Conservation (phyloP, 805 yeast species). For the Candida chilensis region DNA sequence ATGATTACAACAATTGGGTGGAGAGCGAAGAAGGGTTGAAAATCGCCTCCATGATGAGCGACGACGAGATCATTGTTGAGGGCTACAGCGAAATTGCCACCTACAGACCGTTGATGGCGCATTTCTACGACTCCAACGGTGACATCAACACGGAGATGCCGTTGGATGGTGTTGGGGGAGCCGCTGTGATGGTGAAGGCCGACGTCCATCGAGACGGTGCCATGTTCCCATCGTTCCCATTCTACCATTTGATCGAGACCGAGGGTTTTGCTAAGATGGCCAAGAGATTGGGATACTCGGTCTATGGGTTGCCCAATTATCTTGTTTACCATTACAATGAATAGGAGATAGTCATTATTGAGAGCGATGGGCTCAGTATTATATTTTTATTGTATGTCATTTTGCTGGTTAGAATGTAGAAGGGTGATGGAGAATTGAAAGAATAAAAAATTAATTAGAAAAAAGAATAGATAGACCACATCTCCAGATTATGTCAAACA, state of each 20-base stretch:
- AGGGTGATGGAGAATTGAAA: background rate
- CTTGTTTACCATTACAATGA: slow-evolving; percentile 89
- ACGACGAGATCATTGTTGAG: slow-evolving; percentile 90
- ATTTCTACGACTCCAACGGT: slow-evolving; percentile 62
- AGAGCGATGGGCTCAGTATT: background rate
- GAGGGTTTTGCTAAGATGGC: slow-evolving; percentile 99
- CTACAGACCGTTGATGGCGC: slow-evolving; percentile 91
- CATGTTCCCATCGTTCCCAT: slow-evolving; percentile 98
- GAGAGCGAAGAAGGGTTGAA: slow-evolving; percentile 73
- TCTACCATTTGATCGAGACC: slow-evolving; percentile 92
- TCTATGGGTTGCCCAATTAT: slow-evolving; percentile 90
- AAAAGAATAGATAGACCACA: no score
- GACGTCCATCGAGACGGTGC: slow-evolving; percentile 99
- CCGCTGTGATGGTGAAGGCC: slow-evolving; percentile 91
- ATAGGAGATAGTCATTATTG: no score
- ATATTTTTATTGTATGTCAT: no score
- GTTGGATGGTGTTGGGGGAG: slow-evolving; percentile 97
- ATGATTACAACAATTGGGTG: slow-evolving; percentile 95
- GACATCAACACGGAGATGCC: slow-evolving; percentile 62
- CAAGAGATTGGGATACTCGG: slow-evolving; percentile 83
- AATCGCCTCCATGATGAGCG: slow-evolving; percentile 62
- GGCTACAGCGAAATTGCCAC: slow-evolving; percentile 93
- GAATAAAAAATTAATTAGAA: no score
- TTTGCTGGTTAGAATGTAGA: background rate
- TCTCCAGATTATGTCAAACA: background rate